Evolutionary conservation across 192 early-diverging fungal genomes (phyloP).

Genomic region (Linnemannia hyalina): DNA sequence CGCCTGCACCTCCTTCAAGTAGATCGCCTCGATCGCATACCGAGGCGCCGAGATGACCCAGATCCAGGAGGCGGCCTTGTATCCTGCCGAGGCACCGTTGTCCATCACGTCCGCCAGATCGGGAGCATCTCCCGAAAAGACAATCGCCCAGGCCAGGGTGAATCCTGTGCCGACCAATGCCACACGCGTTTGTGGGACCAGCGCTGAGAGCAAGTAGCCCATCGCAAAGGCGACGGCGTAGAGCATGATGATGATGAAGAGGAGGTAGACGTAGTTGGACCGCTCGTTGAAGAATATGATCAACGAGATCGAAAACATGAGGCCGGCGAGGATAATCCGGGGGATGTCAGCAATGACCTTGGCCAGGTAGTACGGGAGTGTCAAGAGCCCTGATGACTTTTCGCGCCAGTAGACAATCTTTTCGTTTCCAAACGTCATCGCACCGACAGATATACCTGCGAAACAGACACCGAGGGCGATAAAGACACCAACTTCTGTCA

Average conservation of each 20-base stretch:
- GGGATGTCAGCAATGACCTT: slow-evolving; percentile 74
- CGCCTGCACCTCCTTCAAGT: slow-evolving; percentile 64
- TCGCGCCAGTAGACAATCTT: slow-evolving; percentile 77
- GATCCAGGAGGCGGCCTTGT: slow-evolving; percentile 60
- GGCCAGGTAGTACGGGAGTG: slow-evolving; percentile 72
- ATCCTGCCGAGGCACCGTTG: slow-evolving; percentile 24
- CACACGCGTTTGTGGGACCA: slow-evolving; percentile 55
- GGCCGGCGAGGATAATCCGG: slow-evolving; percentile 64
- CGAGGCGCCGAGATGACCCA: slow-evolving; percentile 73
- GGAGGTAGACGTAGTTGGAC: slow-evolving; percentile 40
- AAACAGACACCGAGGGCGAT: slow-evolving; percentile 70
- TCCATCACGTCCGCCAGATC: slow-evolving; percentile 60
- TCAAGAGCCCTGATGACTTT: slow-evolving; percentile 66
- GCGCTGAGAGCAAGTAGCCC: slow-evolving; percentile 69
- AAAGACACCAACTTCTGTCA: slow-evolving; percentile 67
- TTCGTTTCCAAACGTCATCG: slow-evolving; percentile 74
- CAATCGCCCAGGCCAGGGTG: slow-evolving; percentile 72
- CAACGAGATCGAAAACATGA: slow-evolving; percentile 71
- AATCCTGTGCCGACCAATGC: slow-evolving; percentile 71
- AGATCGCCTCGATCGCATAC: slow-evolving; percentile 73
- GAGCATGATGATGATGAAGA: slow-evolving; percentile 62
- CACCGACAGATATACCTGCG: slow-evolving; percentile 69
- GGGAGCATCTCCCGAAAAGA: slow-evolving; percentile 69
- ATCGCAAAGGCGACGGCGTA: slow-evolving; percentile 71
- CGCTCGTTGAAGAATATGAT: slow-evolving; percentile 68